phyloP scores from a whole-genome alignment of 306 rosid species.

The Prunus armeniaca region DNA sequence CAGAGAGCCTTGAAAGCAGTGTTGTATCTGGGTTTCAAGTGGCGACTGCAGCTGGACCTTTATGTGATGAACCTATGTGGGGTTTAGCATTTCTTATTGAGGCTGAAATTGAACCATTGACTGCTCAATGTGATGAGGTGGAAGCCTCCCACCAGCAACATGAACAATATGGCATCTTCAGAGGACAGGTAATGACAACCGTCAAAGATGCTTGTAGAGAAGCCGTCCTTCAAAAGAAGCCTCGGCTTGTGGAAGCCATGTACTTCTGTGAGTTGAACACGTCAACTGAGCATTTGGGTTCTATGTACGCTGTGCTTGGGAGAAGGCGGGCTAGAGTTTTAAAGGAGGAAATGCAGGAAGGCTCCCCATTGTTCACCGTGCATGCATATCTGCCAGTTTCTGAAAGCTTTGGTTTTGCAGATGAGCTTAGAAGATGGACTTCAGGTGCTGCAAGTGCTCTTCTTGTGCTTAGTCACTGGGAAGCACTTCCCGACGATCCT shows the following conservation, averaged over 20 bases:
- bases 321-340: slow-evolving; percentile 70
- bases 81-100: slow-evolving; percentile 85
- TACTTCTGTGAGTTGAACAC: slow-evolving; percentile 89
- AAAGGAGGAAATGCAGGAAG: slow-evolving; percentile 96
- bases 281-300: slow-evolving; percentile 65
- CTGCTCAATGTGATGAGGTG: slow-evolving; percentile 46
- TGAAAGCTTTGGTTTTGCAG: slow-evolving; percentile 90
- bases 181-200: slow-evolving; percentile 80
- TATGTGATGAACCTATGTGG: slow-evolving; percentile 94
- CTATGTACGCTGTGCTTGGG: slow-evolving; percentile 89
- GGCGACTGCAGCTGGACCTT: slow-evolving; percentile 90
- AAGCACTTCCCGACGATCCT: slow-evolving; percentile 80
- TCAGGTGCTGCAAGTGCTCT: slow-evolving; percentile 84
- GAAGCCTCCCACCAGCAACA: slow-evolving; percentile 52
- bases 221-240: slow-evolving; percentile 72
- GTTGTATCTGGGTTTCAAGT: slow-evolving; percentile 76
- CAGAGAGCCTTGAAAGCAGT: slow-evolving; percentile 68
- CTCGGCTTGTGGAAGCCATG: slow-evolving; percentile 92
- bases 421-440: slow-evolving; percentile 84
- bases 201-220: slow-evolving; percentile 88
- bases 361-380: slow-evolving; percentile 89
- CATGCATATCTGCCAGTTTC: slow-evolving; percentile 87
- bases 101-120: slow-evolving; percentile 49
- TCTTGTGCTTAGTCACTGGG: slow-evolving; percentile 94
- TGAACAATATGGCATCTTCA: slow-evolving; percentile 65